Base-by-base conservation (phyloP, 768 basidiomycete genomes). In the Agrocybe pediades region DNA sequence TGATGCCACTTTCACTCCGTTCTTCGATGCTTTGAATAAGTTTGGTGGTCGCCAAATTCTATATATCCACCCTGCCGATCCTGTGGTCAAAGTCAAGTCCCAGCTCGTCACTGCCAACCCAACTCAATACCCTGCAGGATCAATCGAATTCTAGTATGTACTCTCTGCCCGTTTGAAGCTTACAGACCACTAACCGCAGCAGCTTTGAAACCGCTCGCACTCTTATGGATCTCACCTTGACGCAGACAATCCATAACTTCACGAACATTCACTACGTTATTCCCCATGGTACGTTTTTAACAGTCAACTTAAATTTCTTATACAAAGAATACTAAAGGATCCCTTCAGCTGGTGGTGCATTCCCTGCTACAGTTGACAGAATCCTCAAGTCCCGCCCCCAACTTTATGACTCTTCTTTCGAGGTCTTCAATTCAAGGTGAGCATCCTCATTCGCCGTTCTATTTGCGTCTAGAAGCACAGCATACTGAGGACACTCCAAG, bases 131-230 rank as follows among this genome's bases (percentile, higher is more conserved):
- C 52, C 65, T 29, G 62, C 65, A 15, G 67, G 68, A 17, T 63
- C 63, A 26, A 65, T 71, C 27, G 70, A 71, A 44, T 71, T 68
- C 49, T 70, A 65, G 70, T 70, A 33, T 17, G 59, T 59, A 15
- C 16, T 40, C 4, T 17, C 15, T 23, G 39, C 20, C 23, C n/a
- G 19, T 8, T 23, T 46, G 16, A 23, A 26, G 16, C 11, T 9
- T 19, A 16, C 19, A 40, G 16, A 3, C 39, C 29, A 30, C 29
- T 30, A 30, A 30, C 29, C 29, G 15, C 7, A 30, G 15, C 25
- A 58, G 57, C 29, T 59, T 57, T 29, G 53, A 54, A 42, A 51
- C 60, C 25, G n/a, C 66, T 62, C 43, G 56, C n/a, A 68, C 69
- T 20, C 27, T 71, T 16, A 67, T 68, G 63, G 71, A 70, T 44